Evolutionary conservation across 2,329 filamentous ascomycete genomes (phyloP).

Genomic region (Diaporthe sp.): DNA sequence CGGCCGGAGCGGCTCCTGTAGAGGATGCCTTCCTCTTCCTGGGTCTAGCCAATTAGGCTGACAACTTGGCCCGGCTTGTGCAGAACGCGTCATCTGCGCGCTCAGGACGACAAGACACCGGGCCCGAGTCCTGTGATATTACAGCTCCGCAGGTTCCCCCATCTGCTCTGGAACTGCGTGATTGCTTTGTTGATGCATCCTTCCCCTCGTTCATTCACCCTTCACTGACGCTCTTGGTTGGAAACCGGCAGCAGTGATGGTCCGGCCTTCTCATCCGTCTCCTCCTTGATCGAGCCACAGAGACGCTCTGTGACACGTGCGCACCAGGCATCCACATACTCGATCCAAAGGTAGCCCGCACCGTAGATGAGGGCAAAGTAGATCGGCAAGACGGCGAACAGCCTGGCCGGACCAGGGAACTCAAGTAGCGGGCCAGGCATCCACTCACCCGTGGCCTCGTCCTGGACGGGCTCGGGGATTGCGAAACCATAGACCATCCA

Average conservation of each 20-base stretch:
- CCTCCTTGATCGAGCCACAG: constrained; percentile 48
- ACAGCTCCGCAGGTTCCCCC: background rate
- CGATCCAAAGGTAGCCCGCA: constrained; percentile 38
- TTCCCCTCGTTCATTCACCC: background rate
- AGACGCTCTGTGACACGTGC: constrained; percentile 42
- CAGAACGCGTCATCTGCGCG: constrained; percentile 20
- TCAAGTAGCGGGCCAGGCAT: constrained; percentile 35
- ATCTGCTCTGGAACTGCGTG: constrained; percentile 9
- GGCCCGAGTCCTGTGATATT: constrained; percentile 6
- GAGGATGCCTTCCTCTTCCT: constrained; percentile 12
- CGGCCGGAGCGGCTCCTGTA: constrained; percentile 19
- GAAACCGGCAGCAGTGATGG: constrained; percentile 45
- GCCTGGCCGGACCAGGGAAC: constrained; percentile 34
- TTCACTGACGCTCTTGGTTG: constrained; percentile 27
- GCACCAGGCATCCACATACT: constrained; percentile 38
- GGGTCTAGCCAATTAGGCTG: background rate
- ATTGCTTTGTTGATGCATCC: constrained; percentile 11
- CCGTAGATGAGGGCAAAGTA: constrained; percentile 38
- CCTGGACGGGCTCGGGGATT: constrained; percentile 37
- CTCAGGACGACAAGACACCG: background rate
- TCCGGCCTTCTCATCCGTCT: constrained; percentile 49
- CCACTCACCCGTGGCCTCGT: constrained; percentile 36
- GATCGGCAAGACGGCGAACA: constrained; percentile 37
- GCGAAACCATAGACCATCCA: constrained; percentile 39
- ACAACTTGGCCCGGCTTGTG: constrained; percentile 8